Evolutionary conservation across 2,329 filamentous ascomycete genomes (phyloP).

Genomic region (Dactylonectria estremocensis): DNA sequence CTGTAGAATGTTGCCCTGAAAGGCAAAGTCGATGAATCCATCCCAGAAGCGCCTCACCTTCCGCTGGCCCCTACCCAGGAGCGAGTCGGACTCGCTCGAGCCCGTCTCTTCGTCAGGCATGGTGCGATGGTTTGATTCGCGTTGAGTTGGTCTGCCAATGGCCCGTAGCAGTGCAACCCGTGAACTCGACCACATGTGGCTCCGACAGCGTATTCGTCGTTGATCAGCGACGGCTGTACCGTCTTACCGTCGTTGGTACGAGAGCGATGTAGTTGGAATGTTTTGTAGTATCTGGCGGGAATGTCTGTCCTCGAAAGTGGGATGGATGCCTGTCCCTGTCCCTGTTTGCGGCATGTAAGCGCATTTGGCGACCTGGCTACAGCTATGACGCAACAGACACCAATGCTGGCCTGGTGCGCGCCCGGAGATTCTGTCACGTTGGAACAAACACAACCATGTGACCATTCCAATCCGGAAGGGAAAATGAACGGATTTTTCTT

Average conservation of each 20-base stretch:
- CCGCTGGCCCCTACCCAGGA: slow-evolving; percentile 64
- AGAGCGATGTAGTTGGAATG: neutral
- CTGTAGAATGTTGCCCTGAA: slow-evolving; percentile 82
- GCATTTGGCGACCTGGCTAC: slow-evolving; percentile 14
- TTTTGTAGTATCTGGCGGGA: neutral
- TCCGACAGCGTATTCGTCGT: neutral
- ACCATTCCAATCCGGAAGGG: neutral
- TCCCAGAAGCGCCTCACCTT: slow-evolving; percentile 68
- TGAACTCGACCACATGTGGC: neutral
- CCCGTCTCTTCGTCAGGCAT: slow-evolving; percentile 58
- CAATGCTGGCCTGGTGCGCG: slow-evolving; percentile 4
- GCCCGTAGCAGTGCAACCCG: slow-evolving; percentile 4
- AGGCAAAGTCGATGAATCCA: slow-evolving; percentile 80
- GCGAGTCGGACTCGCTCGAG: slow-evolving; percentile 52
- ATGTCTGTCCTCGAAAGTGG: neutral
- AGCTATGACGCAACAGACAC: slow-evolving; percentile 22
- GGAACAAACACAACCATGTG: slow-evolving; percentile 4
- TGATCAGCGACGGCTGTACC: neutral
- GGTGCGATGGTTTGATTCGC: slow-evolving; percentile 32
- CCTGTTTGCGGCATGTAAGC: slow-evolving; percentile 8
- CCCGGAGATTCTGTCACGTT: slow-evolving; percentile 4
- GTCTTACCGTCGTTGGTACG: too few relatives aligned
- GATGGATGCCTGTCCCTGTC: slow-evolving; percentile 2
- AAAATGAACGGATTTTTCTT: neutral
- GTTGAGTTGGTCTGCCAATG: neutral